Evolutionary conservation across 1,284 basidiomycete genomes (phyloP).

Genomic region (Lignosus rhinocerotis): DNA sequence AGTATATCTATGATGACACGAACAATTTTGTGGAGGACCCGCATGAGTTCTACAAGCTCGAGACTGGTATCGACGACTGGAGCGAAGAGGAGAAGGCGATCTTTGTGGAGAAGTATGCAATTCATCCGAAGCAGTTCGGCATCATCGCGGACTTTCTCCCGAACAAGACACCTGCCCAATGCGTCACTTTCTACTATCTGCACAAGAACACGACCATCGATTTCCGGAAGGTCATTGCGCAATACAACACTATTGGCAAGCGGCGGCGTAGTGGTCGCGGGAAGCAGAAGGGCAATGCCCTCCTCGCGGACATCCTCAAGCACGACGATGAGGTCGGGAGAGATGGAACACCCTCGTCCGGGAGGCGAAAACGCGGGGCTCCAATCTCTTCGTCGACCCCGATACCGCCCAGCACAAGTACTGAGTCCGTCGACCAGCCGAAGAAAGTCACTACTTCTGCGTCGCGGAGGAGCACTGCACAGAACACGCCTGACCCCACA

Average conservation of each 20-base stretch:
- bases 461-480: slow-evolving; percentile 41
- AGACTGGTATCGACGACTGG: slow-evolving; percentile 80
- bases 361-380: slow-evolving; percentile 22
- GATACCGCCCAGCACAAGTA: slow-evolving; percentile 2
- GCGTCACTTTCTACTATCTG: slow-evolving; percentile 93
- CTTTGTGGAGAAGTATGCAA: slow-evolving; percentile 82
- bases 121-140: slow-evolving; percentile 93
- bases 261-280: slow-evolving; percentile 59
- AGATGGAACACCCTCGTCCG: slow-evolving; percentile 21
- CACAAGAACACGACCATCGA: slow-evolving; percentile 89
- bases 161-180: slow-evolving; percentile 87
- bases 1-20: slow-evolving; percentile 79
- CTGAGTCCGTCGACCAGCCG: slow-evolving; percentile 21
- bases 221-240: slow-evolving; percentile 75
- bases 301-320: slow-evolving; percentile 76
- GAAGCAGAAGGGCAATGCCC: slow-evolving; percentile 76
- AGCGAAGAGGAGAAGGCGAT: slow-evolving; percentile 82
- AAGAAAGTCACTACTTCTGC: slow-evolving; percentile 35
- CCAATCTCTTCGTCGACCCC: slow-evolving; percentile 1
- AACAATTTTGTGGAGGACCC: slow-evolving; percentile 84
- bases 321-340: slow-evolving; percentile 69
- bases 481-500: slow-evolving; percentile 48
- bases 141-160: slow-evolving; percentile 80
- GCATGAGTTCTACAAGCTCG: slow-evolving; percentile 72
- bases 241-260: slow-evolving; percentile 60